Base-by-base conservation (phyloP, 2,329 filamentous ascomycete genomes). In the Penicillium nordicum region DNA sequence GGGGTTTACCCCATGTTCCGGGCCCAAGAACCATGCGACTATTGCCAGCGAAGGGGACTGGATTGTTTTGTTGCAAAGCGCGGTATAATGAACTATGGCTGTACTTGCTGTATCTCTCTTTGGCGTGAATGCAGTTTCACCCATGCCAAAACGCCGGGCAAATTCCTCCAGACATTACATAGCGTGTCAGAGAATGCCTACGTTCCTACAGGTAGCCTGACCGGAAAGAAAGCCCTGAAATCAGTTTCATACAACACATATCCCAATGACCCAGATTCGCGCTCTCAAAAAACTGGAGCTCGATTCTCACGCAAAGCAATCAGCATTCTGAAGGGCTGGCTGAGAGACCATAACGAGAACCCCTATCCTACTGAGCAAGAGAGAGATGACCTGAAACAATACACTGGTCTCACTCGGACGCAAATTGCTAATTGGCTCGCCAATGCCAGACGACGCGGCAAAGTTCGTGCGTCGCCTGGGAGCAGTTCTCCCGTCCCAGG, bases 351-450 rank as follows among this genome's bases (percentile, higher is more conserved):
- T 69, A 84, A 84, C 67, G 83, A 88, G 50, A 89, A 95, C 65
- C 92, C 92, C 0, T 97, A 96, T 69, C 92, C 92, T 5, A 92
- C 85, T 34, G 91, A 96, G 42, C 86, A 91, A 57, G 90, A 96
- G 69, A 95, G 93, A 68, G 88, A 92, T 63, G 82, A 85, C 59
- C 79, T 97, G 27, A 88, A 91, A 72, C 81, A 83, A 45, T 83
- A 88, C 65, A 96, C 92, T 0, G 90, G 91, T 8, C 80, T 97
- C 40, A 92, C 85, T 71, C 85, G 90, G 66, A 88, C 82, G 14
- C 92, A 97, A 69, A 93, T 96, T 65, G 88, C 87, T 11, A 96
- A 95, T 71, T 96, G 92, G 92, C 84, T 96, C 45, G 92, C 92
- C 57, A 96, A 96, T 73, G 91, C 91, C 55, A 86, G 92, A 42